Evolutionary conservation across 2,329 filamentous ascomycete species (phyloP), one percentile per base, ranked within the genome.

Genomic region (Colletotrichum kahawae): DNA sequence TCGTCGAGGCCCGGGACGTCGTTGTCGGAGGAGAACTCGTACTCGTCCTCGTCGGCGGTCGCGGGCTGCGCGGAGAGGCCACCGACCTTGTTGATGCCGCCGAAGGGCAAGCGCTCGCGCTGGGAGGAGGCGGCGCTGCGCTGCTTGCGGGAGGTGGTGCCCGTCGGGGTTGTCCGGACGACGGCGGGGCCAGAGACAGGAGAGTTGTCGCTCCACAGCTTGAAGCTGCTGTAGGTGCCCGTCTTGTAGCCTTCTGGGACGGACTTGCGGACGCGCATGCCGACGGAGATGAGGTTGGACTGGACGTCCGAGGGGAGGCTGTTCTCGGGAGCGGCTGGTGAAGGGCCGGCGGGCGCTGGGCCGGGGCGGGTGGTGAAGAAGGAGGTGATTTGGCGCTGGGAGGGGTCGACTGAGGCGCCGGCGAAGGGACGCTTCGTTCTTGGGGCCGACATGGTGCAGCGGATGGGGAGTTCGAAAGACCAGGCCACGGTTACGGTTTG

Each of bases 171-270:
- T 79, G 80, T 34, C 54, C 9, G 71, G 71, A 10, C 70, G 74
- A 77, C 71, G 62, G 71, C 67, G 54, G 71, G 60, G 21, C 12
- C 57, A 67, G 78, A 72, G 67, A 67, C 71, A 60, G 31, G 12
- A 21, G 43, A 48, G 43, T 18, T 48, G 21, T 89, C 87, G 67
- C 84, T 82, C 84, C 89, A 92, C 27, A 92, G 84, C 62, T 88
- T 85, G 80, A 91, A 92, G 76, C 82, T 84, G 81, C 88, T 85
- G 67, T 82, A 79, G 77, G 82, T 83, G 70, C 90, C 90, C 2
- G 95, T 98, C 87, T 98, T 97, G 89, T 98, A 98, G 75, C 96
- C 96, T 82, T 98, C 96, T 1, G 95, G 94, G 9, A 98, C 94
- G 13, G 94, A 94, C 86, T 98, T 98, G 82, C 96, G 94, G 66